Base-by-base conservation (phyloP, 495 filamentous ascomycete genomes). In the Amorphotheca resinae region DNA sequence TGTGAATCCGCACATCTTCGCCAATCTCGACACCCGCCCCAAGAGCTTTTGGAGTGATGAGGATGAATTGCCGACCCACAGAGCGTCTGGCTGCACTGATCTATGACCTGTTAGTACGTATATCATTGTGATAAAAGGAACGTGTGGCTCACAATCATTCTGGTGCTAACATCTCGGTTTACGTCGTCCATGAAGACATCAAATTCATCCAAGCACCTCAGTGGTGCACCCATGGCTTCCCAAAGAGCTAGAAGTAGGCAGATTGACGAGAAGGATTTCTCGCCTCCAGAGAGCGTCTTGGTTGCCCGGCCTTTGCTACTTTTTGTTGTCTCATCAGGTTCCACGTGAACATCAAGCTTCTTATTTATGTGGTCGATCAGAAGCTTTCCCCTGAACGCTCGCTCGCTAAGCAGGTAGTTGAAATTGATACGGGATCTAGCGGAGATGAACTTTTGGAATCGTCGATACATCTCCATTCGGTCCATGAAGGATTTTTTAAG, bases 161-260 rank as follows among this genome's bases (percentile, higher is more conserved):
- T 82, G 49, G 93, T 93, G 52, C 84, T 89, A 53, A 93, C 82
- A 41, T 84, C 87, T 33, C 91, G 76, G 59, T 99, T 99, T 43
- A 95, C 85, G 49, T 78, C 82, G 54, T 99, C 91, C 91, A 99
- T 99, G 65, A 93, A 99, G 31, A 99, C 91, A 64, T 99, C 91
- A 55, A 95, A 99, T 63, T 99, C 91, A 62, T 99, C 91, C 37
- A 99, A 71, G 56, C 93, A 96, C 30, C 91, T 74, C 41, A 99
- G 78, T 0, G 89, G 88, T 9, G 83, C 86, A 5, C 88, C 88
- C 89, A 99, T 96, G 31, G 91, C 93, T 56, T 96, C 91, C 91
- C 91, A 98, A 16, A 98, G 78, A 15, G 84, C 73, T 22, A 99
- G 68, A 30, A 99, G 65, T 41, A 99, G 69, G 59, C 91, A 99